Evolutionary conservation across 2,329 filamentous ascomycete genomes (phyloP).

Genomic region (Diaporthe eres): DNA sequence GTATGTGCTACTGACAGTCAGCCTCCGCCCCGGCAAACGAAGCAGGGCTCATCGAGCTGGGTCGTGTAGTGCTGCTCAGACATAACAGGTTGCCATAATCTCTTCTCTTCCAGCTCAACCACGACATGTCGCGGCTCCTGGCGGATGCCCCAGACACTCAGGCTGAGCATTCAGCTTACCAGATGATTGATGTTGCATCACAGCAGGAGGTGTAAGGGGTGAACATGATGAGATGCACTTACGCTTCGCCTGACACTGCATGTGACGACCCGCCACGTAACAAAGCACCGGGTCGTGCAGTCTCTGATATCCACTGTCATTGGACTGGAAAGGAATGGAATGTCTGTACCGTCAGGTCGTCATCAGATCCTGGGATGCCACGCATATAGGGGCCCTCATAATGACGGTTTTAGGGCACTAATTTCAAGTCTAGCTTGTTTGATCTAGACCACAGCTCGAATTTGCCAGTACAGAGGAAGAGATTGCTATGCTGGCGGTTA

Average conservation of each 20-base stretch:
- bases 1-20: conserved; percentile 23
- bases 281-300: neutral
- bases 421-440: conserved; percentile 53
- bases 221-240: conserved; percentile 25
- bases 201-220: neutral
- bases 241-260: conserved; percentile 21
- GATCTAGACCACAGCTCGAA: conserved; percentile 70
- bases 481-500: conserved; percentile 54
- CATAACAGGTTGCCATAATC: conserved; percentile 28
- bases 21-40: conserved; percentile 34
- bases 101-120: conserved; percentile 42
- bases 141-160: conserved; percentile 10
- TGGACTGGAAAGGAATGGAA: conserved; percentile 12
- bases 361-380: conserved; percentile 75
- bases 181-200: conserved; percentile 41
- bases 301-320: neutral
- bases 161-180: conserved; percentile 43
- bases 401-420: conserved; percentile 75
- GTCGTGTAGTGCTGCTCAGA: conserved; percentile 29
- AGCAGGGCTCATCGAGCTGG: conserved; percentile 4
- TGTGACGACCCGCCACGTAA: neutral
- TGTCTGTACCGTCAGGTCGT: conserved; percentile 68
- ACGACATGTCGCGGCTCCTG: conserved; percentile 17
- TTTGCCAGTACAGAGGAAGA: conserved; percentile 63
- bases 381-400: conserved; percentile 74